A percentile compares a stretch with the other conserved stretches of the same genome.
phyloP scores from a whole-genome alignment of 441 rosid genomes.

The Populus hybrid region DNA sequence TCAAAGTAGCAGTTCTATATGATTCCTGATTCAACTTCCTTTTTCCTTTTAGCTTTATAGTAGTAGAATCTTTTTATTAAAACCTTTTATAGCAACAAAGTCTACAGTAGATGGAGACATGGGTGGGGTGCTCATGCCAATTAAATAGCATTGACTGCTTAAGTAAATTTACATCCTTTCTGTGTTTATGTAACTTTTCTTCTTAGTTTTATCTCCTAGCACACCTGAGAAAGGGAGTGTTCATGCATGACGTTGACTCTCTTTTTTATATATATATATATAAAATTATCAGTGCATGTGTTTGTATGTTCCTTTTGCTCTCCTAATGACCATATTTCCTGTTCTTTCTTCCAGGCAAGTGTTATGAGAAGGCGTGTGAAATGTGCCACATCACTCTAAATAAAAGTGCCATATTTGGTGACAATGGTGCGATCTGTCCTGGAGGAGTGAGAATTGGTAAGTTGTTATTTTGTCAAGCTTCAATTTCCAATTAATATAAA shows the following conservation, averaged over 20 bases:
- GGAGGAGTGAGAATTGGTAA: slow-evolving; percentile 93
- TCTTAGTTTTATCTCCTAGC: background rate
- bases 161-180: background rate
- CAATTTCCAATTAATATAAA: background rate
- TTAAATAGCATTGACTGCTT: background rate
- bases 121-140: background rate
- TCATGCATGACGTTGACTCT: background rate
- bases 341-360: slow-evolving; percentile 43
- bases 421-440: slow-evolving; percentile 68
- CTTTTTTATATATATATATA: background rate
- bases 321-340: background rate
- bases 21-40: slow-evolving; percentile 12
- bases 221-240: background rate
- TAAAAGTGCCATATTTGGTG: slow-evolving; percentile 71
- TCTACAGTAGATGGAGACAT: background rate
- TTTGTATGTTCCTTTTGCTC: slow-evolving; percentile 54
- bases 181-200: background rate
- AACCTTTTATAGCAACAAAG: slow-evolving; percentile 11
- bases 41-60: slow-evolving; percentile 7
- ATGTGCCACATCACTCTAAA: slow-evolving; percentile 80
- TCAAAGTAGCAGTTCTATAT: background rate
- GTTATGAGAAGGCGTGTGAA: slow-evolving; percentile 81
- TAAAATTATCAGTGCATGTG: background rate
- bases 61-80: slow-evolving; percentile 5
- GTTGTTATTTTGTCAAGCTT: slow-evolving; percentile 5